Evolutionary conservation across 805 yeast species (phyloP).

Genomic region (Yarrowia sp.): DNA sequence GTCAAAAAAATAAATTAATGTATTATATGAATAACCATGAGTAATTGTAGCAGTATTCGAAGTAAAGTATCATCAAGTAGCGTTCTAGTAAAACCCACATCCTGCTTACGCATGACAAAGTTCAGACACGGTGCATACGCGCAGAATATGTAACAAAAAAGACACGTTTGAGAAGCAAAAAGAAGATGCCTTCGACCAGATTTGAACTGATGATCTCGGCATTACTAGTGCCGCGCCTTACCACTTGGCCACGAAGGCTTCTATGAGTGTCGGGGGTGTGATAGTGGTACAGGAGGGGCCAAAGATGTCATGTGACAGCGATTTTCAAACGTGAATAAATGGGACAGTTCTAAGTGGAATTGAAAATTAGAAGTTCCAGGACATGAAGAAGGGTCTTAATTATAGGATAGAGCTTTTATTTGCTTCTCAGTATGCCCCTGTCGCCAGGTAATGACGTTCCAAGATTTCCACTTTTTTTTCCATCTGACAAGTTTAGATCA

Average conservation of each 20-base stretch:
- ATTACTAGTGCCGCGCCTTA: slow-evolving; percentile 26
- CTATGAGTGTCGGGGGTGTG: not conserved
- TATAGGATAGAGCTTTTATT: no score
- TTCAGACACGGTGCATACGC: no score
- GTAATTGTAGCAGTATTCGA: no score
- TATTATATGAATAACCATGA: not conserved
- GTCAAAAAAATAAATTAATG: not conserved
- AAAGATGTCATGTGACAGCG: not conserved
- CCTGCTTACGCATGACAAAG: no score
- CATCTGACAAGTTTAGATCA: not conserved
- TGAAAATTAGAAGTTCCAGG: no score
- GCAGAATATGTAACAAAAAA: no score
- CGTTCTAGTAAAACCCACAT: no score
- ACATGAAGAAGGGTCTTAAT: no score
- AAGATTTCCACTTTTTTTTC: not conserved
- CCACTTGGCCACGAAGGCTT: slow-evolving; percentile 25
- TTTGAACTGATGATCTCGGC: slow-evolving; percentile 26
- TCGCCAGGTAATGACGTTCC: no score
- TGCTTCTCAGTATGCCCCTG: no score
- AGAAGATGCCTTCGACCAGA: slow-evolving; percentile 23
- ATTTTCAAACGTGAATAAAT: not conserved
- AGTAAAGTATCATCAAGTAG: no score
- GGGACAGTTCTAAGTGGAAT: no score
- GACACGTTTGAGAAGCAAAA: not conserved
- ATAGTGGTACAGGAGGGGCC: not conserved